Evolutionary conservation across 805 yeast genomes (phyloP), one percentile per base, ranked within the genome.

Genomic region (Saccharomycopsis capsularis): DNA sequence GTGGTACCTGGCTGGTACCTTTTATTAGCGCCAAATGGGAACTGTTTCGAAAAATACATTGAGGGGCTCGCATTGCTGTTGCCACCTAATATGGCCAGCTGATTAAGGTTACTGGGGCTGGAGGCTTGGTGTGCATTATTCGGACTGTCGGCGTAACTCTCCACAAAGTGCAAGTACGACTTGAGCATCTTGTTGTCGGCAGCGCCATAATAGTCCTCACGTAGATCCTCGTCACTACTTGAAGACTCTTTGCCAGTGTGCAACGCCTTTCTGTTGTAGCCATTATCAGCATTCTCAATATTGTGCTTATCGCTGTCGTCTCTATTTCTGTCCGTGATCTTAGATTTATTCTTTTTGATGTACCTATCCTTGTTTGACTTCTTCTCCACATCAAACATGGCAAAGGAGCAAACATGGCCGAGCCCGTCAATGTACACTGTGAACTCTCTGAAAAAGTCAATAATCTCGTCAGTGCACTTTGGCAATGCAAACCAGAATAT

Each of bases 331-430:
- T n/a, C n/a, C n/a, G n/a, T n/a, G 56, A 63, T 56, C 55, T 65
- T 52, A 22, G 47, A 56, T 13, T 55, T 49, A 3, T 42, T 18
- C n/a, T n/a, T n/a, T n/a, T n/a, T n/a, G n/a, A n/a, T n/a, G 3
- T 47, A 54, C 2, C 42, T 48, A 24, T 54, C 49, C 73, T 66
- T 73, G 54, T 69, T 68, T 52, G 69, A 66, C 52, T 74, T 73
- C 55, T 78, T 78, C 53, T 82, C 89, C 54, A 84, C 79, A 56
- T 87, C 83, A 66, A 93, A 93, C 81, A 87, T 86, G 2, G 98
- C 98, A 71, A 82, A 88, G 27, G 87, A 82, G 61, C 98, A 91
- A 35, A 93, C 95, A 60, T 90, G 84, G 0, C 99, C 99, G 37
- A 93, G 69, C 0, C 96, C 98, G 67, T 90, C 97, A 42, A 90